Evolutionary conservation across 192 early-diverging fungal genomes (phyloP).

Genomic region (Gorgonomyces haynaldii): DNA sequence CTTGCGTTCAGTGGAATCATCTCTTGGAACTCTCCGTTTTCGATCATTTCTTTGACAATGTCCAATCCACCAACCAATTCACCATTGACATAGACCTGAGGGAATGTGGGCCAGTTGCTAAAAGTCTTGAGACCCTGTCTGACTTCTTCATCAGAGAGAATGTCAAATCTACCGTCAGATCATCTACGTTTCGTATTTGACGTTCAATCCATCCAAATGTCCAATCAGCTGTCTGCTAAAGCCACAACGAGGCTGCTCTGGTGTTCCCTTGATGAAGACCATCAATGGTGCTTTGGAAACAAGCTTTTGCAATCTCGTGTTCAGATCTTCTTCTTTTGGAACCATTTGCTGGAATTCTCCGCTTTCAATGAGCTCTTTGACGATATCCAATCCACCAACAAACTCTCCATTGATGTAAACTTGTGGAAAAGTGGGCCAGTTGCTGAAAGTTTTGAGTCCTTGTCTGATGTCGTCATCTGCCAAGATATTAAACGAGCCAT

Average conservation of each 20-base stretch:
- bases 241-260: constrained; percentile 75
- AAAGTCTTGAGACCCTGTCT: constrained; percentile 41
- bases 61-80: constrained; percentile 91
- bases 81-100: constrained; percentile 73
- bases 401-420: constrained; percentile 45
- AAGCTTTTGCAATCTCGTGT: constrained; percentile 27
- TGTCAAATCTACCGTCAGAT: constrained; percentile 27
- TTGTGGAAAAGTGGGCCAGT: constrained; percentile 97
- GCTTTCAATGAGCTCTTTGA: constrained; percentile 43
- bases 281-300: constrained; percentile 31
- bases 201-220: constrained; percentile 26
- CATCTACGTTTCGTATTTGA: constrained; percentile 20
- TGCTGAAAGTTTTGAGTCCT: constrained; percentile 70
- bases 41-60: constrained; percentile 85
- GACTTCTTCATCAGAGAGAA: constrained; percentile 45
- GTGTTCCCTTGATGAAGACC: constrained; percentile 88
- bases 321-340: constrained; percentile 30
- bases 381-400: constrained; percentile 45
- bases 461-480: constrained; percentile 85
- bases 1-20: too few species aligned
- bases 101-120: constrained; percentile 44
- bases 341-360: constrained; percentile 41
- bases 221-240: constrained; percentile 56
- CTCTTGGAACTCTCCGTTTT: constrained; percentile 21
- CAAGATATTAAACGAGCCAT: constrained; percentile 86